phyloP scores from a whole-genome alignment of 306 rosid species.

The Cicer yamashitae region DNA sequence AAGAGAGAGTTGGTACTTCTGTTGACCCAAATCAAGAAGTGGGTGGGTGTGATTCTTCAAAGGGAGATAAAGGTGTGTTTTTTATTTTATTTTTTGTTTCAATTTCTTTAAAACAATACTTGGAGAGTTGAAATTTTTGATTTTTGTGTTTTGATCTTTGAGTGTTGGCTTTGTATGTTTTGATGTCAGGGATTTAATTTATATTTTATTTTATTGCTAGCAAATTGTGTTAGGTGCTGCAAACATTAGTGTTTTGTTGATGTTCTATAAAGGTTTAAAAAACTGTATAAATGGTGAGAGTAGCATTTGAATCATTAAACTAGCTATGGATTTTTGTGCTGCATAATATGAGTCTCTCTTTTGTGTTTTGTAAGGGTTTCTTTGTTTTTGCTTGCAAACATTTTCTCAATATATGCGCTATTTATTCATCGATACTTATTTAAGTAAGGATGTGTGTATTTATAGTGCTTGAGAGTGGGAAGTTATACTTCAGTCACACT shows the following conservation, averaged over 20 bases:
- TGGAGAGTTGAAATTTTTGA: background rate
- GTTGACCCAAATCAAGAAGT: slow-evolving; percentile 33
- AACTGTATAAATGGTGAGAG: slow-evolving; percentile 2
- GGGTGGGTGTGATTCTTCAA: slow-evolving; percentile 36
- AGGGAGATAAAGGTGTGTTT: slow-evolving; percentile 48
- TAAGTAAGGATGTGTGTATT: background rate
- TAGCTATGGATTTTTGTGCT: slow-evolving; percentile 25
- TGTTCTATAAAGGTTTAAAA: background rate
- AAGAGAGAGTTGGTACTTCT: slow-evolving; percentile 29
- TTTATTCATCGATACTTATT: background rate
- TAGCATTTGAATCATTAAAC: slow-evolving; percentile 16
- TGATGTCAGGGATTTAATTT: background rate
- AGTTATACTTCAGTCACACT: background rate
- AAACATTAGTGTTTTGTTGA: slow-evolving; percentile 5
- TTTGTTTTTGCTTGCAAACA: background rate
- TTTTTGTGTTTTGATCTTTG: background rate
- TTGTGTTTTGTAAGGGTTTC: slow-evolving; percentile 4
- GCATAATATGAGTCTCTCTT: slow-evolving; percentile 9
- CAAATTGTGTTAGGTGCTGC: background rate
- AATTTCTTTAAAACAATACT: slow-evolving; percentile 1
- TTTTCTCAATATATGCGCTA: slow-evolving; percentile 9
- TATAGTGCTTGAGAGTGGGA: slow-evolving; percentile 1
- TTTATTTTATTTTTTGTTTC: background rate
- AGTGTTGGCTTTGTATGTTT: slow-evolving; percentile 4
- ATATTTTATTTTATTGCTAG: background rate